Evolutionary conservation across 2,329 filamentous ascomycete genomes (phyloP).

Genomic region (Didymosphaeria variabile): DNA sequence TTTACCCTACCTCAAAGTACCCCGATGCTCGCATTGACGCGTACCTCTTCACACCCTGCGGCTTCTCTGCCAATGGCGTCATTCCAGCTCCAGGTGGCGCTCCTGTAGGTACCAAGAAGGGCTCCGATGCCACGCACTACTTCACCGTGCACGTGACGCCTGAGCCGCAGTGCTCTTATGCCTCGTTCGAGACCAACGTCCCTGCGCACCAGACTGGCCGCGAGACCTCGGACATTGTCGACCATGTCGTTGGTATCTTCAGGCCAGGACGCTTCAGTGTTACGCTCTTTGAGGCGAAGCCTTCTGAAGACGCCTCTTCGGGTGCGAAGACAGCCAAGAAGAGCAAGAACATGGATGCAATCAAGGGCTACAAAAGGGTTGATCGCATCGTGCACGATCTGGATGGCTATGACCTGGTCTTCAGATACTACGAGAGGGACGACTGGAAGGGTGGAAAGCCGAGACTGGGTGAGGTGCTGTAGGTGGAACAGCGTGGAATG

Average conservation of each 20-base stretch:
- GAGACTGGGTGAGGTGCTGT: conserved; percentile 63
- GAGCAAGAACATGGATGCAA: conserved; percentile 71
- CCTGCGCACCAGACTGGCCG: conserved; percentile 87
- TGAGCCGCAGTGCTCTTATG: conserved; percentile 95
- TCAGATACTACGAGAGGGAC: conserved; percentile 93
- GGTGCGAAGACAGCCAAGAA: conserved; percentile 52
- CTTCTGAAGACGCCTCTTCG: conserved; percentile 53
- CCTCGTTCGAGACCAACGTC: conserved; percentile 98
- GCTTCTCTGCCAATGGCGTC: conserved; percentile 96
- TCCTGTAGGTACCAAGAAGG: conserved; percentile 54
- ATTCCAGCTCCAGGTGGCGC: conserved; percentile 74
- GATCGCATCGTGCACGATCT: conserved; percentile 97
- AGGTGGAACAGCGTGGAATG: neutral
- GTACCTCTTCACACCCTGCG: conserved; percentile 95
- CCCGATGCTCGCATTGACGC: conserved; percentile 94
- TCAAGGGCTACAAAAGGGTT: conserved; percentile 86
- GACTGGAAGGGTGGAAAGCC: conserved; percentile 76
- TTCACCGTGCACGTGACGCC: conserved; percentile 99
- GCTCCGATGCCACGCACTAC: conserved; percentile 70
- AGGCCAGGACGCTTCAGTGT: conserved; percentile 97
- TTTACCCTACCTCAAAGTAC: conserved; percentile 87
- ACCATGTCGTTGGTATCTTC: conserved; percentile 96
- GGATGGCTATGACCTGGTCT: conserved; percentile 96
- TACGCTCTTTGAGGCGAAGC: conserved; percentile 93
- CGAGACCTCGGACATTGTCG: conserved; percentile 87